Evolutionary conservation across 2,329 filamentous ascomycete genomes (phyloP).

Genomic region (Sporothrix variecibatus): DNA sequence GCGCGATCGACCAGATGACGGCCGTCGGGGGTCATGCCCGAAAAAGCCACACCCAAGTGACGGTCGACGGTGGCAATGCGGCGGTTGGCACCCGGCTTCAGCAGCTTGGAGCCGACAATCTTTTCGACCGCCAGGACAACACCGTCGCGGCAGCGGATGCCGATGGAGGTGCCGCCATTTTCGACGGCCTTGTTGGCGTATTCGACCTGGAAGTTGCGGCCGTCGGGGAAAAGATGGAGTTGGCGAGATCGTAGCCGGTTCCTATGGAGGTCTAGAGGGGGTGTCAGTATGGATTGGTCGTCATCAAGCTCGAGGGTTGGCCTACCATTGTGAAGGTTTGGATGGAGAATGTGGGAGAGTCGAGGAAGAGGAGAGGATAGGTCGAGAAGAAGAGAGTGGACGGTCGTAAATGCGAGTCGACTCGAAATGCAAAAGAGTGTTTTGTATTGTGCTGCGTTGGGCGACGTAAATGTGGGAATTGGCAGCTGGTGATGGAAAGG

Average conservation of each 20-base stretch:
- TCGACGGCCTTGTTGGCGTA: constrained; percentile 99
- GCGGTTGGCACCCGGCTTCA: constrained; percentile 95
- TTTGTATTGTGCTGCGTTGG: neutral
- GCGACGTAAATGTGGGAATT: neutral
- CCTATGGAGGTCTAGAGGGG: constrained; percentile 88
- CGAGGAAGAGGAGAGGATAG: neutral
- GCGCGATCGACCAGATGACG: constrained; percentile 93
- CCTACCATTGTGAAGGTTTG: constrained; percentile 17
- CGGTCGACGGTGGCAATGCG: constrained; percentile 92
- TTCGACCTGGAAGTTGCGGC: constrained; percentile 98
- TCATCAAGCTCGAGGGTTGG: neutral
- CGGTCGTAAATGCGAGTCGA: neutral
- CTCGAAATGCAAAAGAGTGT: neutral
- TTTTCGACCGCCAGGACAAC: constrained; percentile 97
- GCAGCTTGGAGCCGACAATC: constrained; percentile 89
- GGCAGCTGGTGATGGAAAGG: constrained; percentile 10
- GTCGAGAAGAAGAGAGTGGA: neutral
- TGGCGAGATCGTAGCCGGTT: constrained; percentile 98
- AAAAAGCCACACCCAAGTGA: constrained; percentile 89
- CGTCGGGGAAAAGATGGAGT: constrained; percentile 99
- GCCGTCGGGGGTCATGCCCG: constrained; percentile 91
- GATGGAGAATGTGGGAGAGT: neutral
- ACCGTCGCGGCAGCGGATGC: constrained; percentile 95
- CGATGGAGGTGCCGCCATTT: constrained; percentile 93
- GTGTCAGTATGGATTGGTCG: neutral